Evolutionary conservation across 495 filamentous ascomycete genomes (phyloP).

Genomic region (Talaromyces nanjingensis): DNA sequence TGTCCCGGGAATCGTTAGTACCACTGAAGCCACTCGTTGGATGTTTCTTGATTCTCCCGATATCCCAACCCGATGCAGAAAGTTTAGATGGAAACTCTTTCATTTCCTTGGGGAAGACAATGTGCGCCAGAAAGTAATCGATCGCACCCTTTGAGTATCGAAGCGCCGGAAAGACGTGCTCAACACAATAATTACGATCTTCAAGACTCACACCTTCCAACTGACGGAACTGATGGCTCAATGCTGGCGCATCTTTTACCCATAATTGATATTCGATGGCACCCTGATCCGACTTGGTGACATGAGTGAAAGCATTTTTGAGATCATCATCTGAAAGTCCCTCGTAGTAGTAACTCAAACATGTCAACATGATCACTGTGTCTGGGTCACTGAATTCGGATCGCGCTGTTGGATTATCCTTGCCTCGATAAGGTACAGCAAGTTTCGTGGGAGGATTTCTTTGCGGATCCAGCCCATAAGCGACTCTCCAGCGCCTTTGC

Average conservation of each 20-base stretch:
- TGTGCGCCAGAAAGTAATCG: conserved; percentile 54
- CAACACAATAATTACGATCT: conserved; percentile 34
- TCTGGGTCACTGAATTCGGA: conserved; percentile 75
- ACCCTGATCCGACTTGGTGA: conserved; percentile 50
- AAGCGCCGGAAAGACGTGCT: conserved; percentile 45
- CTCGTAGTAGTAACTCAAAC: conserved; percentile 60
- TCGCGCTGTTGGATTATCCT: conserved; percentile 53
- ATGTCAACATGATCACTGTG: conserved; percentile 60
- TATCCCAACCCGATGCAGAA: conserved; percentile 65
- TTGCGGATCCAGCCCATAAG: conserved; percentile 45
- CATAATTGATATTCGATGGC: conserved; percentile 48
- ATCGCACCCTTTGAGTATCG: conserved; percentile 44
- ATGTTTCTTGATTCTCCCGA: conserved; percentile 38
- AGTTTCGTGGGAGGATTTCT: conserved; percentile 23
- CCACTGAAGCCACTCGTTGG: conserved; percentile 65
- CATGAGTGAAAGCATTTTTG: conserved; percentile 35
- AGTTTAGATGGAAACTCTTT: conserved; percentile 60
- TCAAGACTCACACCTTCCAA: conserved; percentile 54
- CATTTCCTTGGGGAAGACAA: conserved; percentile 62
- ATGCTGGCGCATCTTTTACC: conserved; percentile 27
- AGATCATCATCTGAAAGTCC: conserved; percentile 53
- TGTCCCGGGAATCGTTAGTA: conserved; percentile 59
- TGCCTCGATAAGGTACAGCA: conserved; percentile 61
- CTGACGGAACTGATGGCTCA: conserved; percentile 34
- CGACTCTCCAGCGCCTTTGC: conserved; percentile 59